Conservation (phyloP, 345 rosid species). For the Eucalyptus curtisii region DNA sequence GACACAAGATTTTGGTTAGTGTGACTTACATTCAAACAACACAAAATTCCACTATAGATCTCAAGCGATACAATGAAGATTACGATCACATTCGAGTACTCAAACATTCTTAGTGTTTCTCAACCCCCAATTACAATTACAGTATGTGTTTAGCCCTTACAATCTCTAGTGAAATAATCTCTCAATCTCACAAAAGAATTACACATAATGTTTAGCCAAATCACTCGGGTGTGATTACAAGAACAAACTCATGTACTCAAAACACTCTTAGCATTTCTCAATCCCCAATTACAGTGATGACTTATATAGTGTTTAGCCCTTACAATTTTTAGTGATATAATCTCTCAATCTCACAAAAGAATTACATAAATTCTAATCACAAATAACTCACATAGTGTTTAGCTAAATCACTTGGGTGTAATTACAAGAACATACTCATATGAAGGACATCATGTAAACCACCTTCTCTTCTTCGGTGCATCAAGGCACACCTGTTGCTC, state of each 20-base stretch:
- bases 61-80: not conserved
- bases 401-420: not conserved
- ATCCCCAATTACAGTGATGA: no score
- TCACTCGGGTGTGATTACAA: not conserved
- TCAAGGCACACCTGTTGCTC: not conserved
- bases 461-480: not conserved
- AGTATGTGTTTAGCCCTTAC: not conserved
- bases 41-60: not conserved
- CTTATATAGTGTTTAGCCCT: no score
- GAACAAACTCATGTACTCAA: not conserved
- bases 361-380: no score
- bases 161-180: not conserved
- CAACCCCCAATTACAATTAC: not conserved
- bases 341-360: no score
- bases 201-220: not conserved
- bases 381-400: no score
- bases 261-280: no score
- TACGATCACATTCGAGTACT: not conserved
- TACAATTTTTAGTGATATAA: no score
- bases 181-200: not conserved
- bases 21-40: not conserved
- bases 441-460: not conserved
- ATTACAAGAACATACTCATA: not conserved
- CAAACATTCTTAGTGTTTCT: not conserved
- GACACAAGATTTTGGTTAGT: not conserved